Percentiles rank a stretch among this genome's conserved stretches.
Evolutionary conservation across 768 basidiomycete genomes (phyloP).

Genomic region (Tulasnella sp.): DNA sequence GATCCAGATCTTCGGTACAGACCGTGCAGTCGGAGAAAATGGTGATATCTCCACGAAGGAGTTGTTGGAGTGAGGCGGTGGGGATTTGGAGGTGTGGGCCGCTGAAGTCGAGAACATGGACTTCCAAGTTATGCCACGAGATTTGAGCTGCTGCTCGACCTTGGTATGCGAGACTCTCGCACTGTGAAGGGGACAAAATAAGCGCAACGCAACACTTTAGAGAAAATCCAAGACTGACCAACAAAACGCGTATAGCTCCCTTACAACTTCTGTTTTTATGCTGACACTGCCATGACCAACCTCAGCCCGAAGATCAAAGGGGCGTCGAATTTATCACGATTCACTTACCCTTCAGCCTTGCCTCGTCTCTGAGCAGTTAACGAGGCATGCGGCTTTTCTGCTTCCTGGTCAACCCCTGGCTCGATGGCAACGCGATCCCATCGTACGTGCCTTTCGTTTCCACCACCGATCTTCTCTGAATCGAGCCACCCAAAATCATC

Average conservation of each 20-base stretch:
- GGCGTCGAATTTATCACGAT: no score
- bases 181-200: conserved; percentile 33
- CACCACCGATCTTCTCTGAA: conserved; percentile 16
- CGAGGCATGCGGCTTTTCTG: conserved; percentile 1
- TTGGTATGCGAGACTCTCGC: conserved; percentile 85
- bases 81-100: background rate
- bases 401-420: background rate
- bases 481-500: conserved; percentile 21
- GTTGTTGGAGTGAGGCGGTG: background rate
- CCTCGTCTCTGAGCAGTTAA: conserved; percentile 18
- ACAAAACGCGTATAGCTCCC: conserved; percentile 78
- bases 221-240: conserved; percentile 39
- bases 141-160: conserved; percentile 78
- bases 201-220: background rate
- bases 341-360: conserved; percentile 18
- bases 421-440: background rate
- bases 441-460: background rate
- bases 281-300: conserved; percentile 51
- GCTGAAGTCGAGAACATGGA: conserved; percentile 47
- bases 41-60: conserved; percentile 21
- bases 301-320: no score
- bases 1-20: conserved; percentile 76
- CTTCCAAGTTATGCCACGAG: conserved; percentile 64
- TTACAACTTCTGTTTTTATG: conserved; percentile 58
- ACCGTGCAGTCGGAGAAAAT: conserved; percentile 58